These are phyloP conservation scores for Ramularia collo-cygni DNA, from an alignment of 2,329 filamentous ascomycete genomes.

Conservation along the genomic window DNA sequence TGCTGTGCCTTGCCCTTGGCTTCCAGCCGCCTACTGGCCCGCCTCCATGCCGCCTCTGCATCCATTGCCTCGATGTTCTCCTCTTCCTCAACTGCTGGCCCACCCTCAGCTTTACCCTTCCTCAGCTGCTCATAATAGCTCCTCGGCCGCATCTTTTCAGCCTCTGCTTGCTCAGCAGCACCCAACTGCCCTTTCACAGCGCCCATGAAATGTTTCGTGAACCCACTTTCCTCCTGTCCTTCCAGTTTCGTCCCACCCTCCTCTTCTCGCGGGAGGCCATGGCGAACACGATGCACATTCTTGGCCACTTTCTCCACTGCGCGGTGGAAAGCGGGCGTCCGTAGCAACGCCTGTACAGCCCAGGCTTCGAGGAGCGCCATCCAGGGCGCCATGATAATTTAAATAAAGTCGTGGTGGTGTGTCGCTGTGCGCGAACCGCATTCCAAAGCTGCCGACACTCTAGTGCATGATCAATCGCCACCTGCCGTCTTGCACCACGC, in stretches of 20 bases:
- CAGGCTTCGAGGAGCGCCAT: slow-evolving; percentile 35
- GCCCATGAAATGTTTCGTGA: slow-evolving; percentile 47
- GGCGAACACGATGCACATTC: slow-evolving; percentile 37
- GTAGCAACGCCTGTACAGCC: slow-evolving; percentile 40
- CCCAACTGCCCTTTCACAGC: slow-evolving; percentile 38
- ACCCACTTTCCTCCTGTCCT: slow-evolving; percentile 27
- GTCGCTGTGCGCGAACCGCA: too few species aligned
- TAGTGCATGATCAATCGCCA: too few species aligned
- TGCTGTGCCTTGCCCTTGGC: slow-evolving; percentile 5
- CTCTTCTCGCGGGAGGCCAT: slow-evolving; percentile 44
- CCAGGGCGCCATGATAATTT: too few species aligned
- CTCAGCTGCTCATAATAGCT: slow-evolving; percentile 1
- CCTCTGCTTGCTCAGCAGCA: slow-evolving; percentile 19
- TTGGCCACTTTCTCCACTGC: slow-evolving; percentile 46
- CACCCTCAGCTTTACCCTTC: slow-evolving; percentile 9
- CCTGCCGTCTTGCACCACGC: too few species aligned
- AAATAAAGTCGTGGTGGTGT: too few species aligned
- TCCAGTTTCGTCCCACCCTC: slow-evolving; percentile 45
- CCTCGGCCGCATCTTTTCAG: background rate
- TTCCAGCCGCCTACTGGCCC: slow-evolving; percentile 7
- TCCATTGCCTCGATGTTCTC: slow-evolving; percentile 16
- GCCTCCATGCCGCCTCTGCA: slow-evolving; percentile 10
- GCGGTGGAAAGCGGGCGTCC: slow-evolving; percentile 49
- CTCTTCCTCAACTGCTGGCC: slow-evolving; percentile 6
- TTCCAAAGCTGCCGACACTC: too few species aligned